phyloP scores from a whole-genome alignment of 192 early-diverging fungal species.

The Coemansia sp. region DNA sequence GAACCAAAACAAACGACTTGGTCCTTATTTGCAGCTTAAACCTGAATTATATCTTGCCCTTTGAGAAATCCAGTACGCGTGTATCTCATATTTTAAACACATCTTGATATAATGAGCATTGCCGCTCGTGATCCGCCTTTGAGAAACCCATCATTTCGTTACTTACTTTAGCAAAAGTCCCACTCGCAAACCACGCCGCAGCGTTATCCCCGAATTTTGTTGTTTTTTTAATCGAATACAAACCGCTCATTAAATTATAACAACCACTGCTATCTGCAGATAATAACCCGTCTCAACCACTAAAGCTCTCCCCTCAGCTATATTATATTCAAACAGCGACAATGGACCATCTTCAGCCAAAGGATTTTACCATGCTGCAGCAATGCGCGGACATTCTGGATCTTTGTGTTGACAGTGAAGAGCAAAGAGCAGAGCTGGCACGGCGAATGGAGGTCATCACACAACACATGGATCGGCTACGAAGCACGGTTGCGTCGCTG shows the following conservation, averaged over 20 bases:
- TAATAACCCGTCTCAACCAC: too few species aligned
- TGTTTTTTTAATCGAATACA: not conserved
- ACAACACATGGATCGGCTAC: conserved; percentile 40
- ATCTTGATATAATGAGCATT: too few species aligned
- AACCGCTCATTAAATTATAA: not conserved
- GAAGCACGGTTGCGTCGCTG: conserved; percentile 30
- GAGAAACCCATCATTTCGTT: too few species aligned
- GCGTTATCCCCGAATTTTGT: too few species aligned
- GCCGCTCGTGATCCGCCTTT: not conserved
- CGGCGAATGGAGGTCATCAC: conserved; percentile 45
- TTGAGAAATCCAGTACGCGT: too few species aligned
- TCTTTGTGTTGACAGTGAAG: conserved; percentile 37
- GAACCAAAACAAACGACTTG: too few species aligned
- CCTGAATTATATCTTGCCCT: too few species aligned
- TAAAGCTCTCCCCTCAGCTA: too few species aligned
- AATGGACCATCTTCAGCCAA: conserved; percentile 49
- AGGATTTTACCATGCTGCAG: conserved; percentile 51
- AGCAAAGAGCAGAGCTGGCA: conserved; percentile 46
- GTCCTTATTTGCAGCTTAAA: too few species aligned
- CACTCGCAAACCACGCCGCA: not conserved
- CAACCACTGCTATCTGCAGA: too few species aligned
- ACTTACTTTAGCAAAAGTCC: too few species aligned
- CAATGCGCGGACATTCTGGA: conserved; percentile 48
- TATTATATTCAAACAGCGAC: not conserved
- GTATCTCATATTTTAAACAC: too few species aligned